Conservation (phyloP, 2,329 filamentous ascomycete species). For the Cadophora sp. region DNA sequence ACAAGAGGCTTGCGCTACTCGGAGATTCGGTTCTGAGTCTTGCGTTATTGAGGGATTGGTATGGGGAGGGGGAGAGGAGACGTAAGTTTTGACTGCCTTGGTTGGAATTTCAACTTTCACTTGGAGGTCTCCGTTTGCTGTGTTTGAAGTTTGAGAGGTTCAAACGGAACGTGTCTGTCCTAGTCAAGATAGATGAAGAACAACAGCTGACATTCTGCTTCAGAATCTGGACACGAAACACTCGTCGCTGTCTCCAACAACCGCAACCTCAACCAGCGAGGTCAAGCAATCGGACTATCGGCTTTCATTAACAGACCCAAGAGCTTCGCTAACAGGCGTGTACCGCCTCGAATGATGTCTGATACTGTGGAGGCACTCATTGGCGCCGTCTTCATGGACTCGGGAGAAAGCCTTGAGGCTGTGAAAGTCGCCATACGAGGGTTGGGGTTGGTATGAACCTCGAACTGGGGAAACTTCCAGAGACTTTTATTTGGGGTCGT, state of each 20-base stretch:
- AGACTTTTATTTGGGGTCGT: neutral
- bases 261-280: neutral
- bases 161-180: too few species aligned
- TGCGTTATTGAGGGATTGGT: neutral
- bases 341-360: neutral
- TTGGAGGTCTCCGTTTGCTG: too few species aligned
- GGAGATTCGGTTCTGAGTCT: neutral
- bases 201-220: neutral
- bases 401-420: neutral
- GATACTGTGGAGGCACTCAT: neutral
- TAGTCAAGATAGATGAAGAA: too few species aligned
- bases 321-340: neutral
- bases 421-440: neutral
- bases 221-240: neutral
- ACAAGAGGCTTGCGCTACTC: conserved; percentile 8
- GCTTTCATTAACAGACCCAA: neutral
- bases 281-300: neutral
- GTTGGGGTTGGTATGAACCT: neutral
- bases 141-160: too few species aligned
- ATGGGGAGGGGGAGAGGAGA: neutral
- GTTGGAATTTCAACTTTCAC: too few species aligned
- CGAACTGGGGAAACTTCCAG: neutral
- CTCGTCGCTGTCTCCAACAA: neutral
- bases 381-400: neutral
- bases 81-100: neutral